Base-by-base conservation (phyloP, 176 grass and related monocot species). In the Juncus effusus region DNA sequence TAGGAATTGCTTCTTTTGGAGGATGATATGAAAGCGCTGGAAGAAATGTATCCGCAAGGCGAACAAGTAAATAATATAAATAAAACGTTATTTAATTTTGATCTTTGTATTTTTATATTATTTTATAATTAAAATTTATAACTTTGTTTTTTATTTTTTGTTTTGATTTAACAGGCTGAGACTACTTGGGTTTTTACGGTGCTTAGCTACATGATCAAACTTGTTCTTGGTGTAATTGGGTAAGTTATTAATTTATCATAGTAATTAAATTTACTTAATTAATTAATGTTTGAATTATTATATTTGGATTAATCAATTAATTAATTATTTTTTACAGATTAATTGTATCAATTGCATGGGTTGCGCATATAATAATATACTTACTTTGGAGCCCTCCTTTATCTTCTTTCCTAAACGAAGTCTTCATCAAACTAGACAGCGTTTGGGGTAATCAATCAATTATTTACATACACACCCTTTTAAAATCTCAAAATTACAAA, bases 11-110 rank as follows among this genome's bases (percentile, higher is more conserved):
- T 94, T 75, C 85, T 99, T 63, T 66, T 99, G 61, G 95, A 99
- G 84, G 81, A 99, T 74, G 95, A 99, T 64, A 85, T 82, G 81
- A 84, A 89, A 70, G 89, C 89, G 67, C 76, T 99, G 57, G 95
- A 99, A 68, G 95, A 99, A 85, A 99, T 99, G 95, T 99, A 99
- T 72, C 95, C 95, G 74, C 95, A 99, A 81, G 95, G 95, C 74
- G 95, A 99, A 57, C 3, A 94, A 86, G 95, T 94, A 50, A 73
- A 60, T 74, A 42, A 63, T n/a, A 67, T 1, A 61, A 54, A 5
- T 40, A 41, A 67, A 54, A 53, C 19, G 19, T 28, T 28, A 28
- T 28, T 28, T 28, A 28, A 28, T 28, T 28, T 41, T 35, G 11
- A 42, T 50, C 47, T 45, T 13, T 40, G 51, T 55, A 19, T 53